Conservation (phyloP, 768 basidiomycete genomes). For the Boletus reticulatus region DNA sequence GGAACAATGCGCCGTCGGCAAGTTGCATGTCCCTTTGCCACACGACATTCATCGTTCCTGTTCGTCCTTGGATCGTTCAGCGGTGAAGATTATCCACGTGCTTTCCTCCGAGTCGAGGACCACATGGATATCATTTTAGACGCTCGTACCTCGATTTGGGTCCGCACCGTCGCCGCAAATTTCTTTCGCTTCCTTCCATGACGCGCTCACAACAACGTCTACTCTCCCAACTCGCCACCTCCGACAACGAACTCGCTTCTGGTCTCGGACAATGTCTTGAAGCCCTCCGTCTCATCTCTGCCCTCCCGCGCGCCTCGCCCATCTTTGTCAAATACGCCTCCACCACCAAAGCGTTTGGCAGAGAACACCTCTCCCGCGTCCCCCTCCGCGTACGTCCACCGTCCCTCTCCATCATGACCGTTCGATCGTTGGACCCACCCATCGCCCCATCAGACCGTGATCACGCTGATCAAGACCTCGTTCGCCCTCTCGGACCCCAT, state of each 20-base stretch:
- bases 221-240: slow-evolving; percentile 30
- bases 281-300: slow-evolving; percentile 31
- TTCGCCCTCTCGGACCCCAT: slow-evolving; percentile 17
- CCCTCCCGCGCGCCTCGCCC: slow-evolving; percentile 28
- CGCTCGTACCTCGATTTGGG: neutral
- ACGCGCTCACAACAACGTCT: slow-evolving; percentile 28
- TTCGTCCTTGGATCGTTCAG: too few species aligned
- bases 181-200: slow-evolving; percentile 12
- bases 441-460: slow-evolving; percentile 19
- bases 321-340: slow-evolving; percentile 25
- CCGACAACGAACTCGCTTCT: slow-evolving; percentile 32
- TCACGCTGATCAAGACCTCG: slow-evolving; percentile 20
- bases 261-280: slow-evolving; percentile 34
- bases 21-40: too few species aligned
- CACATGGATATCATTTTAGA: slow-evolving; percentile 4
- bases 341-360: slow-evolving; percentile 28
- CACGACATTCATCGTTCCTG: too few species aligned
- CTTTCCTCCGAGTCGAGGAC: neutral
- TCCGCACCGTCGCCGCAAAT: neutral
- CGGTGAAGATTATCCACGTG: too few species aligned
- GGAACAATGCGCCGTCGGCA: too few species aligned
- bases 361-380: slow-evolving; percentile 30
- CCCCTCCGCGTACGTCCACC: slow-evolving; percentile 29
- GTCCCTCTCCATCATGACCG: too few species aligned
- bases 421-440: too few species aligned